Evolutionary conservation across 495 filamentous ascomycete genomes (phyloP), one percentile per base, ranked within the genome.

Genomic region (Rostrohypoxylon terebratum): DNA sequence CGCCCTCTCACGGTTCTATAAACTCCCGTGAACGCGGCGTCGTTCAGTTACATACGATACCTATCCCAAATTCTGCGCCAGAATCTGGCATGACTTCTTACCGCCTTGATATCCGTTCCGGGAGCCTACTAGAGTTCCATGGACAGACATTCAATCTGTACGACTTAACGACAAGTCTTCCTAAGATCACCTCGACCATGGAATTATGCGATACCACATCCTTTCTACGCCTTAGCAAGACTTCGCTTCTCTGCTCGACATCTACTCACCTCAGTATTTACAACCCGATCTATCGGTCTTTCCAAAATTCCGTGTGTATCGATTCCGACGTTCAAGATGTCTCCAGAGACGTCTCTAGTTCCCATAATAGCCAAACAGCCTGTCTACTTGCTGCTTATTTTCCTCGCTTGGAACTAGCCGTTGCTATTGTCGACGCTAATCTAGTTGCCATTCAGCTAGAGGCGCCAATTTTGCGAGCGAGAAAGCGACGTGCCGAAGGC

Each of bases 271-370:
- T 88, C 16, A 77, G 69, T 11, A 77, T 93, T 16, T 91, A 90
- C 72, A 91, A 91, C 74, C 90, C 90, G 4, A 86, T 89, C 53
- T 91, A 89, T 71, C 83, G 87, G 23, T 91, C 90, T 3, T 80
- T 91, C 11, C 87, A 91, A 76, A 82, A 87, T n/a, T 79, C 82
- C 13, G 77, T 83, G 14, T 77, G 85, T 57, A 61, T 90, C 42
- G 78, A 82, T 34, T 57, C 70, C 4, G 72, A 66, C 0, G 62
- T 54, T 40, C 72, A 68, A 60, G 55, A 36, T 0, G 40, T n/a
- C 4, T 25, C 75, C 4, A 69, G 60, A 9, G 67, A 72, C 18
- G 73, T 72, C 59, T 14, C 71, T 14, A 74, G 28, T 28, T 4
- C 2, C 28, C 3, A 28, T 3, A 28, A 5, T 28, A 72, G 18